Percentiles rank a stretch among this genome's conserved stretches.
Conservation (phyloP, 2,329 filamentous ascomycete species). For the Ustilaginoidea virens region DNA sequence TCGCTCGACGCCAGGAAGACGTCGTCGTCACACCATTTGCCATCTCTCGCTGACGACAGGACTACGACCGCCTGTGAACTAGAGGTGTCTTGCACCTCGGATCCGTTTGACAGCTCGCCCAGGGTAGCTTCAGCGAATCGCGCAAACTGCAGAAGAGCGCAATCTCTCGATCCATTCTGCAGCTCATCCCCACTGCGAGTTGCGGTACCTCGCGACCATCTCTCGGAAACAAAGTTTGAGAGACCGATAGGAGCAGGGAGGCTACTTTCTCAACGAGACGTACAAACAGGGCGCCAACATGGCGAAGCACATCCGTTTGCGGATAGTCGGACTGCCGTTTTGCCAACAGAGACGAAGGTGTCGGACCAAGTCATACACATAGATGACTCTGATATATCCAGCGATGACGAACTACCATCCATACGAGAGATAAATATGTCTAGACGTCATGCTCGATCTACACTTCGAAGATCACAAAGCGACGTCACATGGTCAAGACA, state of each 20-base stretch:
- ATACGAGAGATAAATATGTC: slow-evolving; percentile 24
- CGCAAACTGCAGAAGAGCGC: slow-evolving; percentile 1
- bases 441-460: slow-evolving; percentile 7
- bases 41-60: background rate
- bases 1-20: background rate
- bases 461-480: slow-evolving; percentile 16
- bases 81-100: slow-evolving; percentile 8
- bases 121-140: background rate
- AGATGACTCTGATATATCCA: slow-evolving; percentile 20
- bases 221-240: too few species aligned
- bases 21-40: background rate
- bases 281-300: background rate
- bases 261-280: too few species aligned
- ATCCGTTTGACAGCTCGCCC: slow-evolving; percentile 22
- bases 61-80: background rate
- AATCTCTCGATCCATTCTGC: slow-evolving; percentile 7
- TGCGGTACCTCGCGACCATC: background rate
- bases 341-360: background rate
- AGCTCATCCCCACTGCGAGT: slow-evolving; percentile 5
- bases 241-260: too few species aligned
- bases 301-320: background rate
- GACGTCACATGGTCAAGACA: slow-evolving; percentile 10
- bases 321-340: background rate
- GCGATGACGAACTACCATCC: slow-evolving; percentile 36
- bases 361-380: slow-evolving; percentile 17